phyloP scores from a whole-genome alignment of 2,329 filamentous ascomycete genomes.

The Colletotrichum tropicicola region DNA sequence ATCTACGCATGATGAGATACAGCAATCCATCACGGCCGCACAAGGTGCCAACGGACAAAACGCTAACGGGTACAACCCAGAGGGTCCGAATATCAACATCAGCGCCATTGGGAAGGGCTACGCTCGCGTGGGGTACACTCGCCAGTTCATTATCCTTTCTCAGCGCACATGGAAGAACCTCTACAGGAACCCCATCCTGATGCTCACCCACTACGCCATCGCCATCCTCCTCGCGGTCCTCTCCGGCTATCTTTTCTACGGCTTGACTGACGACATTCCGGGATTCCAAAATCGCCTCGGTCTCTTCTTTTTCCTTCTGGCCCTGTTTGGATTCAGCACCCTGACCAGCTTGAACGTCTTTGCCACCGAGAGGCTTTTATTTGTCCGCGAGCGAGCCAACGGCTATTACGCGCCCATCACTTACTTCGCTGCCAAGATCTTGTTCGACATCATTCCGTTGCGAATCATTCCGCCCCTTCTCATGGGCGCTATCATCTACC shows the following conservation, averaged over 20 bases:
- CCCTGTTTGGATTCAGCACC: conserved; percentile 96
- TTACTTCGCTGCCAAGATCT: conserved; percentile 94
- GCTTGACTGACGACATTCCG: conserved; percentile 92
- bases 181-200: conserved; percentile 96
- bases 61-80: conserved; percentile 58
- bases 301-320: conserved; percentile 96
- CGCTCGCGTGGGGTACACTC: conserved; percentile 78
- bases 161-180: conserved; percentile 95
- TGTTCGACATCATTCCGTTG: conserved; percentile 98
- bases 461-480: conserved; percentile 93
- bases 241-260: conserved; percentile 95
- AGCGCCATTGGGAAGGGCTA: conserved; percentile 81
- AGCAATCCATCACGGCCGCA: conserved; percentile 71
- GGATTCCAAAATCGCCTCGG: conserved; percentile 98
- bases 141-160: conserved; percentile 91
- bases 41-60: conserved; percentile 73
- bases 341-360: conserved; percentile 95
- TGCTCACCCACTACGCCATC: conserved; percentile 98
- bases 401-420: conserved; percentile 95
- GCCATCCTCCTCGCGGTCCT: conserved; percentile 94
- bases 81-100: conserved; percentile 58
- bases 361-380: conserved; percentile 87
- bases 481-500: conserved; percentile 95
- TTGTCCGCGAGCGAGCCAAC: conserved; percentile 93
- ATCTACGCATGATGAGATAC: conserved; percentile 81